Evolutionary conservation across 2,329 filamentous ascomycete species (phyloP).

Genomic region (Pestalotiopsis sp.): DNA sequence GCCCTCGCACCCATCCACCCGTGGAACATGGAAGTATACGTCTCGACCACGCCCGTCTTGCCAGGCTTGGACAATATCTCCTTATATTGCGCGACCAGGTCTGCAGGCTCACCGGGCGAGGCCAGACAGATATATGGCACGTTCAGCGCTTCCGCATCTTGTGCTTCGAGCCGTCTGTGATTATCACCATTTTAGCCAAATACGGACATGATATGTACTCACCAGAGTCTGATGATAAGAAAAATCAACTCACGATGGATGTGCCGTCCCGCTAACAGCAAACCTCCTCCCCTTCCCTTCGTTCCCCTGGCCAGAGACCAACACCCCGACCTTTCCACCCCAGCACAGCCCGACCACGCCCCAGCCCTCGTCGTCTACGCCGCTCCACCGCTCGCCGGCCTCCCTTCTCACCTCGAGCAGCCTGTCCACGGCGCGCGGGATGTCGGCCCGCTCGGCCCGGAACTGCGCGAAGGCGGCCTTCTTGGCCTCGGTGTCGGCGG

Average conservation of each 20-base stretch:
- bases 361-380: conserved; percentile 43
- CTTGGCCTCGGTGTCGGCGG: conserved; percentile 48
- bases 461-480: conserved; percentile 34
- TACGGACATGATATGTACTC: neutral
- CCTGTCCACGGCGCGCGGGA: conserved; percentile 28
- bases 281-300: conserved; percentile 38
- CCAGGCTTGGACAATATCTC: conserved; percentile 42
- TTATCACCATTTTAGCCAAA: neutral
- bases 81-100: conserved; percentile 45
- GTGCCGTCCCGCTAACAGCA: conserved; percentile 33
- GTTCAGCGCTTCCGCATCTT: conserved; percentile 45
- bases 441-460: conserved; percentile 30
- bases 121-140: conserved; percentile 53
- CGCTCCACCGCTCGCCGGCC: conserved; percentile 34
- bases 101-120: conserved; percentile 49
- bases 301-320: conserved; percentile 39
- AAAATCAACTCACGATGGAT: conserved; percentile 27
- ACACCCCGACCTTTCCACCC: conserved; percentile 47
- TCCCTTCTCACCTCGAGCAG: conserved; percentile 34
- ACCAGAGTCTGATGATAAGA: too few relatives aligned
- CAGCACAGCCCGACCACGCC: conserved; percentile 52
- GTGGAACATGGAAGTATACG: conserved; percentile 52
- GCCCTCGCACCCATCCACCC: conserved; percentile 62
- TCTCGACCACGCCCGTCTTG: conserved; percentile 47
- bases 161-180: conserved; percentile 33